Base-by-base conservation (phyloP, 495 filamentous ascomycete species). In the Elasticomyces elasticus region DNA sequence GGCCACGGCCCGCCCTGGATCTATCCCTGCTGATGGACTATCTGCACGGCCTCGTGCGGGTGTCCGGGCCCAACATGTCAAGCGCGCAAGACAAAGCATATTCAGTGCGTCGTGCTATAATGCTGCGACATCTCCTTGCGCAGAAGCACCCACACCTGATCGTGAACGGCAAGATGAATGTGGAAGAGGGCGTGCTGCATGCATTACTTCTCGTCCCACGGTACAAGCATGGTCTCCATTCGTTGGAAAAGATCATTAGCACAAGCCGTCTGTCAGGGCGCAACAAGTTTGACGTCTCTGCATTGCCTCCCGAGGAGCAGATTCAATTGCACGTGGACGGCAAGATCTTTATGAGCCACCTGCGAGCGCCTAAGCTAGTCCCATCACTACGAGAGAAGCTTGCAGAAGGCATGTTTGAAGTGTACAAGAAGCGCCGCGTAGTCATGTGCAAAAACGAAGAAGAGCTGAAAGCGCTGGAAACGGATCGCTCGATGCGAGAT, bases 261-360 rank as follows among this genome's bases (percentile, higher is more conserved):
- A 63, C 57, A 22, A 53, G 47, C 49, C 45, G 56, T 12, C 56
- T 63, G 6, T 56, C 60, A 25, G 52, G 53, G 26, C 47, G 54
- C 2, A 51, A 23, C n/a, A 59, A 60, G 40, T 63, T 63, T 41
- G 60, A 63, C 38, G 47, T 59, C 40, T 40, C 60, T 2, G 56
- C 60, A 9, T 33, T 63, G 17, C 60, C 60, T 20, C 57, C 60
- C 23, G 60, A 63, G 54, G 60, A 59, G 37, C 60, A 60, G 33
- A 55, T 63, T 20, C 45, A 56, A 19, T 37, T 60, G 1, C 56
- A 63, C 43, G 56, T 59, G 5, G 60, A 63, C 20, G 56, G 51
- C n/a, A 48, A 41, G n/a, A 53, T 55, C 27, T 63, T 63, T 53
- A 63, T 63, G 60, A 41, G 33, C 42, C 49, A 46, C 28, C 49